A percentile compares a stretch with the other conserved stretches of the same genome.
Evolutionary conservation across 2,329 filamentous ascomycete genomes (phyloP).

Genomic region (Pseudocercospora musae): DNA sequence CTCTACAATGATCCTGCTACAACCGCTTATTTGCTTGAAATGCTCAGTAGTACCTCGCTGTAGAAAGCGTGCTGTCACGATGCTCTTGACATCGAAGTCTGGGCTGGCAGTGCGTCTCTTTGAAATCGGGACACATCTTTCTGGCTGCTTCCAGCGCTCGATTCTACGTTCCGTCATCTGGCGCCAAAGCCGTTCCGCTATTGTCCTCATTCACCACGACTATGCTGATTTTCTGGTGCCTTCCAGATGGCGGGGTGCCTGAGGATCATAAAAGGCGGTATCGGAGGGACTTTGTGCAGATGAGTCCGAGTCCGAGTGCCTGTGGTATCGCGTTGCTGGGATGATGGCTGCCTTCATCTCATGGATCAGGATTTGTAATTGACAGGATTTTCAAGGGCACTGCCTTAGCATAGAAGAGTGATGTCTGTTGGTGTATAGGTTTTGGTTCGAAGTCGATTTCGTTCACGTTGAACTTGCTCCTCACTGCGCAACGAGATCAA

Average conservation of each 20-base stretch:
- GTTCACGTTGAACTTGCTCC: constrained; percentile 31
- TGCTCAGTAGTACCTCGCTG: too few relatives aligned
- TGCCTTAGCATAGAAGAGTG: constrained; percentile 36
- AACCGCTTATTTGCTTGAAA: too few relatives aligned
- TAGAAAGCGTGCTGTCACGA: too few relatives aligned
- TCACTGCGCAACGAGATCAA: constrained; percentile 22
- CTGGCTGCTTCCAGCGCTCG: not conserved
- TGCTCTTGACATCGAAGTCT: too few relatives aligned
- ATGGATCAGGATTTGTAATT: constrained; percentile 8
- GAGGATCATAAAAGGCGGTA: not conserved
- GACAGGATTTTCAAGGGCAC: constrained; percentile 35
- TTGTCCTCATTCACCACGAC: not conserved
- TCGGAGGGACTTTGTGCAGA: not conserved
- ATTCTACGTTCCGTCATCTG: not conserved
- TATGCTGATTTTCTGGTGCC: not conserved
- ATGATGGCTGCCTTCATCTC: not conserved
- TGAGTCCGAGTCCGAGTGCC: not conserved
- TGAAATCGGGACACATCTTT: too few relatives aligned
- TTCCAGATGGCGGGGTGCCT: not conserved
- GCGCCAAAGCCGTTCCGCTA: not conserved
- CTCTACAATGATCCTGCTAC: too few relatives aligned
- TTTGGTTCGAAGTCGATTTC: constrained; percentile 33
- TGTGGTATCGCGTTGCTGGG: not conserved
- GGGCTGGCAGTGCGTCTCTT: too few relatives aligned
- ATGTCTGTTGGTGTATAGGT: constrained; percentile 33